phyloP scores from a whole-genome alignment of 441 rosid species.

The Euphorbia schlechtendalii region DNA sequence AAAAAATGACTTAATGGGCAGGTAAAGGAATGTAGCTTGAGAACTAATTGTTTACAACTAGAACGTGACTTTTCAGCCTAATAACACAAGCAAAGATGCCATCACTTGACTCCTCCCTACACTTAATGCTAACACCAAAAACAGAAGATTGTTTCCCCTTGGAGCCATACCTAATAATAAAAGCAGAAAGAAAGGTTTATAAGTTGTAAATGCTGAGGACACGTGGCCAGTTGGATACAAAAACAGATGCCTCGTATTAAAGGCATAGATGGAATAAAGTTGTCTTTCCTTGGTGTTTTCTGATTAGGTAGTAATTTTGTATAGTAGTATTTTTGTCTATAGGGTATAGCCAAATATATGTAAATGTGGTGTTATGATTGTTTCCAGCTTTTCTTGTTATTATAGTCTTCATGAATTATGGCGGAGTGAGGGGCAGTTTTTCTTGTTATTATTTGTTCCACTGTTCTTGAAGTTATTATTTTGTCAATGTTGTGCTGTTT shows the following conservation, averaged over 20 bases:
- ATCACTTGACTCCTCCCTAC: slow-evolving; percentile 26
- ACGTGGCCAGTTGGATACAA: slow-evolving; percentile 9
- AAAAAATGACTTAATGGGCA: slow-evolving; percentile 23
- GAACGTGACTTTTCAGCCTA: slow-evolving; percentile 29
- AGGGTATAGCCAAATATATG: slow-evolving; percentile 22
- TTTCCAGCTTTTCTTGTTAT: slow-evolving; percentile 13
- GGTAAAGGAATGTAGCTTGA: slow-evolving; percentile 65
- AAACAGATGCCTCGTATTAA: slow-evolving; percentile 5
- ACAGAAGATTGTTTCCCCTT: slow-evolving; percentile 11
- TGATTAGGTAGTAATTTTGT: slow-evolving; percentile 23
- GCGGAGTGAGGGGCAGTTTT: neutral
- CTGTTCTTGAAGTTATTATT: neutral
- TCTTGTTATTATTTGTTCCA: neutral
- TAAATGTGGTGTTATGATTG: slow-evolving; percentile 26
- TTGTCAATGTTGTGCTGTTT: neutral
- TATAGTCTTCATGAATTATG: slow-evolving; percentile 5
- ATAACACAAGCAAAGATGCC: slow-evolving; percentile 36
- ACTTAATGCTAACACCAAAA: slow-evolving; percentile 39
- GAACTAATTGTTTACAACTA: slow-evolving; percentile 52
- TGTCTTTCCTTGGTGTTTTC: slow-evolving; percentile 9
- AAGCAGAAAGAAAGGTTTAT: slow-evolving; percentile 13
- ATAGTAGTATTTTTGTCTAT: slow-evolving; percentile 17
- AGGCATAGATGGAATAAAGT: slow-evolving; percentile 24
- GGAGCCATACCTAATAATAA: slow-evolving; percentile 18
- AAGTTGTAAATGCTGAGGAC: slow-evolving; percentile 22